A percentile compares a stretch with the other conserved stretches of the same genome.
phyloP scores from a whole-genome alignment of 2,329 filamentous ascomycete genomes.

The Albophoma yamanashiensis region DNA sequence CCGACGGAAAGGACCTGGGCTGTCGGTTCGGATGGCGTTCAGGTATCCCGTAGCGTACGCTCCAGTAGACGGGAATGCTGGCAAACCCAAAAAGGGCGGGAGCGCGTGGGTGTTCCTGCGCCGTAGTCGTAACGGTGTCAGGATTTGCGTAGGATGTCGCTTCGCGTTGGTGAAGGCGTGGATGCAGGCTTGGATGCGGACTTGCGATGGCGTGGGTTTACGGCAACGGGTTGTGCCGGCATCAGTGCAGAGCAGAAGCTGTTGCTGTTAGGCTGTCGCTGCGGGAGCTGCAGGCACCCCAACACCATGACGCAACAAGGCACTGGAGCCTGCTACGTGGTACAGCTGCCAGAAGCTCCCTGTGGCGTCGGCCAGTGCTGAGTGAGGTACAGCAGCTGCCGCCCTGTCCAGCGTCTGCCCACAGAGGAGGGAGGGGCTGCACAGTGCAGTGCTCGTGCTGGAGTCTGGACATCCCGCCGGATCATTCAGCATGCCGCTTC shows the following conservation, averaged over 20 bases:
- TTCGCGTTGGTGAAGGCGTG: background rate
- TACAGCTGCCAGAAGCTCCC: background rate
- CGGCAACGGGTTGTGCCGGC: background rate
- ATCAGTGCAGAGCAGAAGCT: background rate
- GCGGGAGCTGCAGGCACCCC: slow-evolving; percentile 14
- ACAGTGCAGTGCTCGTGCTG: too few relatives aligned
- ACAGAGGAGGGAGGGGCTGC: too few relatives aligned
- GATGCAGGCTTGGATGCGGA: background rate
- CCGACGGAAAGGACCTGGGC: background rate
- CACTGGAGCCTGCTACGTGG: too few relatives aligned
- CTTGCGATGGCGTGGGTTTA: background rate
- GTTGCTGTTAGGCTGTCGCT: background rate
- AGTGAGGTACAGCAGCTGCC: background rate
- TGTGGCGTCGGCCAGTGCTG: background rate
- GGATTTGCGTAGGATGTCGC: background rate
- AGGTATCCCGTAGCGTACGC: background rate
- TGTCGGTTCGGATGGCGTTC: background rate
- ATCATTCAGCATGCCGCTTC: slow-evolving; percentile 1
- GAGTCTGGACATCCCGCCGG: background rate
- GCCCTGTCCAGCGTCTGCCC: background rate
- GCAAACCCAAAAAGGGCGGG: background rate
- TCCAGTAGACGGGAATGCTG: background rate
- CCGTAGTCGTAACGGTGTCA: background rate
- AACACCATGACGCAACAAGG: slow-evolving; percentile 20
- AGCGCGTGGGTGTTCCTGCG: background rate